phyloP scores from a whole-genome alignment of 1,284 basidiomycete species.

The Cryptococcus neoformans region DNA sequence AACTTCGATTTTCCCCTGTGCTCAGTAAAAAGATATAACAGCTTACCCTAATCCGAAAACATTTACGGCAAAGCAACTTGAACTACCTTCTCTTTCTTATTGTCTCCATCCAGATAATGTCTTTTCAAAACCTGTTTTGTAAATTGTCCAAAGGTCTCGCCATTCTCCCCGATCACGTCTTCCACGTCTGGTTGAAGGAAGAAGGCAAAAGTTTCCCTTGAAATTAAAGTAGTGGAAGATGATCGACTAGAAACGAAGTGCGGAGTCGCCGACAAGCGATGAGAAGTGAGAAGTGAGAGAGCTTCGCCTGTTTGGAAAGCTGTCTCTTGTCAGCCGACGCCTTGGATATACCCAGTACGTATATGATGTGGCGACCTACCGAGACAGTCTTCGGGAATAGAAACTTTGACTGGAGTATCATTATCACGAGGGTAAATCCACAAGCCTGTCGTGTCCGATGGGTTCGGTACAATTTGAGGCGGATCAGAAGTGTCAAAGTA shows the following conservation, averaged over 20 bases:
- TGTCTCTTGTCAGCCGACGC: not conserved
- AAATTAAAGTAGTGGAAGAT: slow-evolving; percentile 53
- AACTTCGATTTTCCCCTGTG: too few species aligned
- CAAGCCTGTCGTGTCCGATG: slow-evolving; percentile 71
- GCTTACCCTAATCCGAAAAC: too few species aligned
- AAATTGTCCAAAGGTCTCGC: slow-evolving; percentile 81
- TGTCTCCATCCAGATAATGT: too few species aligned
- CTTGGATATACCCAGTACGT: too few species aligned
- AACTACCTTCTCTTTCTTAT: too few species aligned
- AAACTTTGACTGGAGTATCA: slow-evolving; percentile 62
- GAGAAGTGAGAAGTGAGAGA: slow-evolving; percentile 69
- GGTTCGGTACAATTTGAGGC: slow-evolving; percentile 59
- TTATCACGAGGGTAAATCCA: slow-evolving; percentile 73
- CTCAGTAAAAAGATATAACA: too few species aligned
- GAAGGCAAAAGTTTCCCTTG: slow-evolving; percentile 79
- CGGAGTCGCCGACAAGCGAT: slow-evolving; percentile 70
- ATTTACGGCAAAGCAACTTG: too few species aligned
- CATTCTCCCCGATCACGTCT: slow-evolving; percentile 60
- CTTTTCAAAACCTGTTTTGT: slow-evolving; percentile 61
- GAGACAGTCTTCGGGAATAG: slow-evolving; percentile 63
- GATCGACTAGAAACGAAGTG: slow-evolving; percentile 68
- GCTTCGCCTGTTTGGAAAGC: too few species aligned
- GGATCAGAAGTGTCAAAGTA: slow-evolving; percentile 57
- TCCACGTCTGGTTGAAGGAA: slow-evolving; percentile 82
- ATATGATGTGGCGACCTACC: slow-evolving; percentile 12